phyloP scores from a whole-genome alignment of 108 stramenopile species.

The Schizochytrium sp. region DNA sequence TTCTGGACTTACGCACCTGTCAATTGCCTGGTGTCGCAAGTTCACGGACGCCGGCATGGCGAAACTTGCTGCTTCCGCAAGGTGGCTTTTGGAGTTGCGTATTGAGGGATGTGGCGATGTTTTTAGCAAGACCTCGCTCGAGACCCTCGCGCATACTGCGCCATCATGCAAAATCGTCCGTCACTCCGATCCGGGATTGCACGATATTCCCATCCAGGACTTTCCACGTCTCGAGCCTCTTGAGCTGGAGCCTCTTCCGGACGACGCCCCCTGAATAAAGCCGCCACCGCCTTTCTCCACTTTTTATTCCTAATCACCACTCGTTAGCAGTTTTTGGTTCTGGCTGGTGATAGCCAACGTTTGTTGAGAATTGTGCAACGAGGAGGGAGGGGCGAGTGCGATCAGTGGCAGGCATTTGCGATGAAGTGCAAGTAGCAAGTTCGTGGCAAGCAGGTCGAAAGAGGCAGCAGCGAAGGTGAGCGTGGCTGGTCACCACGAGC shows the following conservation, averaged over 20 bases:
- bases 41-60: constrained; percentile 17
- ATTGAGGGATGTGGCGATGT: background rate
- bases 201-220: background rate
- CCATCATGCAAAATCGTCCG: background rate
- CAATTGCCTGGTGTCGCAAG: background rate
- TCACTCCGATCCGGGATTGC: background rate
- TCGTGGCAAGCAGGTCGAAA: too few species aligned
- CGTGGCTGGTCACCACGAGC: too few species aligned
- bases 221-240: background rate
- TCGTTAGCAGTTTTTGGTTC: too few species aligned
- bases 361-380: too few species aligned
- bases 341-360: too few species aligned
- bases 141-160: background rate
- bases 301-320: too few species aligned
- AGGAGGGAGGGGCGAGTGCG: too few species aligned
- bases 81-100: background rate
- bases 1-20: background rate
- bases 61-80: background rate
- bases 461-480: too few species aligned
- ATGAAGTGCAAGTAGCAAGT: too few species aligned
- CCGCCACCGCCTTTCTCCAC: too few species aligned
- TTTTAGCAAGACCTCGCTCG: background rate
- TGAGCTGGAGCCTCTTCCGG: background rate
- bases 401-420: too few species aligned
- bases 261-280: too few species aligned